Percentiles rank a stretch among this genome's conserved stretches.
Evolutionary conservation across 106 monocot genomes (phyloP).

Genomic region (Platanthera guangdongensis): DNA sequence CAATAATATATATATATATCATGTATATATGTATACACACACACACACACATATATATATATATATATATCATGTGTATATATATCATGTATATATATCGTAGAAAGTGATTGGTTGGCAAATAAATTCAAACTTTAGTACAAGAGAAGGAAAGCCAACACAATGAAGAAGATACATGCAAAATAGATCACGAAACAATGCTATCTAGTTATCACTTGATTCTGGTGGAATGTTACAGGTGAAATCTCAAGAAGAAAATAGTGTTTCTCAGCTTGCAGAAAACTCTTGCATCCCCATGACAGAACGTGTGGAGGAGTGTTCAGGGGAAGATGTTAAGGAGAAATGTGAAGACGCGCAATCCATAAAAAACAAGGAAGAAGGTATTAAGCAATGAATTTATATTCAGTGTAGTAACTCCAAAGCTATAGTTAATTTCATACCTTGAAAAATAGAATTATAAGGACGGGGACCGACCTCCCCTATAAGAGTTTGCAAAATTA

Average conservation of each 20-base stretch:
- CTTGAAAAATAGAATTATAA: too few relatives aligned
- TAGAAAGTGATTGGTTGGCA: background rate
- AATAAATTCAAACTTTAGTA: background rate
- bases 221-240: constrained; percentile 1
- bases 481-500: too few relatives aligned
- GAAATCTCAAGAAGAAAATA: constrained; percentile 9
- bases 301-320: background rate
- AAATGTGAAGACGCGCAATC: constrained; percentile 9
- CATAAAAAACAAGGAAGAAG: constrained; percentile 20
- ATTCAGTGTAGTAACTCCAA: background rate
- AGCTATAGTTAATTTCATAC: background rate
- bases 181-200: background rate
- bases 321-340: background rate
- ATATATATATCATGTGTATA: too few relatives aligned
- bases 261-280: constrained; percentile 2
- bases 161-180: background rate
- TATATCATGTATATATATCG: background rate
- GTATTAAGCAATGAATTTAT: background rate
- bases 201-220: background rate
- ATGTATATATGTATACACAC: too few relatives aligned
- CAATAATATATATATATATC: too few relatives aligned
- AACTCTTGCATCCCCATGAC: background rate
- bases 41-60: too few relatives aligned
- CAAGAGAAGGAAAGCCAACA: background rate
- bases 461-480: too few relatives aligned